Evolutionary conservation across 192 early-diverging fungal species (phyloP).

Genomic region (Bifiguratus adelaidae): DNA sequence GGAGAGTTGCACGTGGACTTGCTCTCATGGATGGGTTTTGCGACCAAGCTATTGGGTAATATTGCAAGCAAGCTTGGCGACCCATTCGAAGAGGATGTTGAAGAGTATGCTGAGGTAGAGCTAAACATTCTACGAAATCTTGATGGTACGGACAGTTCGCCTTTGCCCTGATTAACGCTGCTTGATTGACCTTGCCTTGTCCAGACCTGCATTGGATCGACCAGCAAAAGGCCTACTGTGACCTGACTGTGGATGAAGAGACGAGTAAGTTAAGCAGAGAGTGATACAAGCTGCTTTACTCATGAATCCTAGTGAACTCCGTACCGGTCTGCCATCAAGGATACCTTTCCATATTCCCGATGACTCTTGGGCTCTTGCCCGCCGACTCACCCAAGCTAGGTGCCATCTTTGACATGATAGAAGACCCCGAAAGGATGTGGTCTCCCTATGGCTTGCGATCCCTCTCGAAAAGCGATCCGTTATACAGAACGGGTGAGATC

Average conservation of each 20-base stretch:
- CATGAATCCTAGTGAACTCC: constrained; percentile 16
- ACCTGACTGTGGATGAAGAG: constrained; percentile 43
- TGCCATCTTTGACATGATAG: constrained; percentile 65
- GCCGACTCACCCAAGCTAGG: constrained; percentile 57
- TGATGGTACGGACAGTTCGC: constrained; percentile 30
- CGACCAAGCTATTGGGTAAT: constrained; percentile 36
- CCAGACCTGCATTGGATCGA: constrained; percentile 69
- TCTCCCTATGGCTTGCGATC: constrained; percentile 63
- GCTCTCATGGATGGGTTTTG: constrained; percentile 65
- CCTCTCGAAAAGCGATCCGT: constrained; percentile 45
- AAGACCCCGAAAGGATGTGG: constrained; percentile 74
- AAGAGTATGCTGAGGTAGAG: constrained; percentile 40
- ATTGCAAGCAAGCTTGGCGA: constrained; percentile 46
- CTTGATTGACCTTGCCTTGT: constrained; percentile 4
- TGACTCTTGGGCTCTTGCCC: constrained; percentile 63
- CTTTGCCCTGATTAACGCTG: background rate
- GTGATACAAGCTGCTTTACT: background rate
- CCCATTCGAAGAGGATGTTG: constrained; percentile 33
- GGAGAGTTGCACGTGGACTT: constrained; percentile 76
- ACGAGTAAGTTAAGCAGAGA: background rate
- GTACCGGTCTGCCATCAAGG: constrained; percentile 56
- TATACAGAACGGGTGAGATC: constrained; percentile 75
- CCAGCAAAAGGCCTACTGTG: constrained; percentile 45
- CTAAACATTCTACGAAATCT: constrained; percentile 39
- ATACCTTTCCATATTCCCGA: constrained; percentile 77